phyloP scores from a whole-genome alignment of 768 basidiomycete species.

The Suillus subluteus region DNA sequence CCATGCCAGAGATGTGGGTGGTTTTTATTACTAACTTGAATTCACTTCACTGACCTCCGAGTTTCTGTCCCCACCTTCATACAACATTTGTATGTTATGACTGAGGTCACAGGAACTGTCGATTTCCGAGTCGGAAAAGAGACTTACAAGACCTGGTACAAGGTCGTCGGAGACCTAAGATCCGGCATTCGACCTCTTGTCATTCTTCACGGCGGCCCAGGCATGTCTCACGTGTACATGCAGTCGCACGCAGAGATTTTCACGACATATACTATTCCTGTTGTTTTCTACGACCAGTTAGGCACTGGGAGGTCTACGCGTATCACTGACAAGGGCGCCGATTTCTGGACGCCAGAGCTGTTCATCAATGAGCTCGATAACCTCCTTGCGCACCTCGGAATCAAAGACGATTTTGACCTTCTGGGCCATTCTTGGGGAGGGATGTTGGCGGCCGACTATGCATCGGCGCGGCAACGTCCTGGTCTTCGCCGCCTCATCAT shows the following conservation, averaged over 20 bases:
- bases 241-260: constrained; percentile 41
- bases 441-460: constrained; percentile 49
- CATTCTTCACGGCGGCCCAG: constrained; percentile 52
- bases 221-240: constrained; percentile 44
- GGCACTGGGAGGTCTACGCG: constrained; percentile 51
- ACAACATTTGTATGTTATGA: constrained; percentile 15
- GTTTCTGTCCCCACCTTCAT: background rate
- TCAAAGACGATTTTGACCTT: constrained; percentile 46
- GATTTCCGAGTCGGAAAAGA: constrained; percentile 22
- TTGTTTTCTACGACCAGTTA: constrained; percentile 57
- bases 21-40: background rate
- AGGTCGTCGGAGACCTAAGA: constrained; percentile 44
- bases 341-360: constrained; percentile 52
- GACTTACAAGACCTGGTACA: constrained; percentile 48
- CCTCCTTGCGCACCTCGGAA: constrained; percentile 45
- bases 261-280: constrained; percentile 33
- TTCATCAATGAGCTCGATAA: constrained; percentile 60
- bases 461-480: constrained; percentile 36
- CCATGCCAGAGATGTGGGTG: background rate
- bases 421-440: constrained; percentile 64
- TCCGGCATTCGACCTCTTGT: constrained; percentile 39
- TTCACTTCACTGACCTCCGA: background rate
- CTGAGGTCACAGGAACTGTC: constrained; percentile 25
- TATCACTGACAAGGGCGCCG: constrained; percentile 35
- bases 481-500: constrained; percentile 43